Evolutionary conservation across 1,139 yeast genomes (phyloP).

Genomic region (Pneumocystis murina): DNA sequence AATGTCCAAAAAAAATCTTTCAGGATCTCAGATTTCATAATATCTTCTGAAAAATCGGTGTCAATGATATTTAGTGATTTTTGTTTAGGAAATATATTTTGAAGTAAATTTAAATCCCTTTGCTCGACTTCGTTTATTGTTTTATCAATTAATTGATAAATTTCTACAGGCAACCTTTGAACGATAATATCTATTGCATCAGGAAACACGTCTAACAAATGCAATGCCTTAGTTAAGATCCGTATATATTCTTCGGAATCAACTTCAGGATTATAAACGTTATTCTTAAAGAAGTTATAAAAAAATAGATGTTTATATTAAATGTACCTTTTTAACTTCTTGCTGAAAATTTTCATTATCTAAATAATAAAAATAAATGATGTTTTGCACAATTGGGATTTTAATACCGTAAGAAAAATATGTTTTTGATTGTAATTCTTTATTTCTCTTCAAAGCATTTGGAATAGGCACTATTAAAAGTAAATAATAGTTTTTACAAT

Average conservation of each 20-base stretch:
- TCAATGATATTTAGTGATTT: not conserved
- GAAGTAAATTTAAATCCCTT: conserved; percentile 4
- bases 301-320: conserved; percentile 12
- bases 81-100: not conserved
- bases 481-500: conserved; percentile 23
- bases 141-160: conserved; percentile 41
- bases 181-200: conserved; percentile 43
- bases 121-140: conserved; percentile 48
- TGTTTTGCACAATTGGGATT: not conserved
- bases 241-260: conserved; percentile 45
- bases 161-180: conserved; percentile 35
- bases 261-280: conserved; percentile 26
- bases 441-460: not conserved
- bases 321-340: not conserved
- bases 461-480: not conserved
- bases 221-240: conserved; percentile 42
- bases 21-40: conserved; percentile 3
- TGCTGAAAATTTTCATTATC: not conserved
- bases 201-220: conserved; percentile 48
- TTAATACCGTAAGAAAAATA: conserved; percentile 1
- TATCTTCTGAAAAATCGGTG: not conserved
- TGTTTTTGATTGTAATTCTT: not conserved
- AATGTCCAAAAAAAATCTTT: conserved; percentile 12
- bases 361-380: not conserved
- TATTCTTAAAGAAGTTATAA: conserved; percentile 14